These are phyloP conservation scores for Phyllosticta capitalensis DNA, from an alignment of 2,329 filamentous ascomycete genomes.

Conservation along the genomic window DNA sequence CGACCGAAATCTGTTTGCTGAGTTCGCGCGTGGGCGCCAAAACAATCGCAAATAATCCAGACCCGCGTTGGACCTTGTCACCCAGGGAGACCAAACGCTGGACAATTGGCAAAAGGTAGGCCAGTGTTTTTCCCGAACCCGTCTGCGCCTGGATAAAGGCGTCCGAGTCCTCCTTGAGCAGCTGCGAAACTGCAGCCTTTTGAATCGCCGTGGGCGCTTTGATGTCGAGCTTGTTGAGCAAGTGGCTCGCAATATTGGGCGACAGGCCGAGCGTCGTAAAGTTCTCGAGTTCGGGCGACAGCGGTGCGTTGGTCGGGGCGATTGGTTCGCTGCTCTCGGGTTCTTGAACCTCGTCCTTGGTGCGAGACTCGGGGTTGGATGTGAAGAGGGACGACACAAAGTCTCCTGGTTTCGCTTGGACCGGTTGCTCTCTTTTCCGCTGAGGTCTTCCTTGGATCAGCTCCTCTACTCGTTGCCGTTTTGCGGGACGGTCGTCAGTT, in stretches of 20 bases:
- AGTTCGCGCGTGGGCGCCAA: conserved; percentile 88
- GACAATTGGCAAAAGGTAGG: conserved; percentile 89
- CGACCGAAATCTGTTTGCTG: conserved; percentile 84
- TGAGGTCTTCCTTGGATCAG: background rate
- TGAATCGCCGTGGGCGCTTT: conserved; percentile 93
- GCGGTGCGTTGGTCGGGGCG: conserved; percentile 81
- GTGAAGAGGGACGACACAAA: conserved; percentile 89
- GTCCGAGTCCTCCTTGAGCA: conserved; percentile 73
- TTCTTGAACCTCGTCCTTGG: conserved; percentile 43
- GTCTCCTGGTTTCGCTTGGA: conserved; percentile 36
- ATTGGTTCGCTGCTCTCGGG: conserved; percentile 37
- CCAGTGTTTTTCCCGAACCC: conserved; percentile 91
- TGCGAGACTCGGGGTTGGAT: conserved; percentile 70
- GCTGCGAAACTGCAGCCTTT: conserved; percentile 72
- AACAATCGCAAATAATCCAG: conserved; percentile 88
- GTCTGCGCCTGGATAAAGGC: conserved; percentile 96
- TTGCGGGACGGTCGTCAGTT: background rate
- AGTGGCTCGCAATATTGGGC: conserved; percentile 66
- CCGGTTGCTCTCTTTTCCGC: background rate
- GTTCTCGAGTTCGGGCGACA: conserved; percentile 72
- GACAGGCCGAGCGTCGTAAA: conserved; percentile 83
- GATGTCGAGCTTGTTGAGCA: conserved; percentile 76
- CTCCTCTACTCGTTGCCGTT: conserved; percentile 15
- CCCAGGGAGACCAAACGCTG: conserved; percentile 71
- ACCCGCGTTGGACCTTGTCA: conserved; percentile 62